These are phyloP conservation scores for Russula dissimulans DNA, from an alignment of 768 basidiomycete genomes.

Conservation along the genomic window DNA sequence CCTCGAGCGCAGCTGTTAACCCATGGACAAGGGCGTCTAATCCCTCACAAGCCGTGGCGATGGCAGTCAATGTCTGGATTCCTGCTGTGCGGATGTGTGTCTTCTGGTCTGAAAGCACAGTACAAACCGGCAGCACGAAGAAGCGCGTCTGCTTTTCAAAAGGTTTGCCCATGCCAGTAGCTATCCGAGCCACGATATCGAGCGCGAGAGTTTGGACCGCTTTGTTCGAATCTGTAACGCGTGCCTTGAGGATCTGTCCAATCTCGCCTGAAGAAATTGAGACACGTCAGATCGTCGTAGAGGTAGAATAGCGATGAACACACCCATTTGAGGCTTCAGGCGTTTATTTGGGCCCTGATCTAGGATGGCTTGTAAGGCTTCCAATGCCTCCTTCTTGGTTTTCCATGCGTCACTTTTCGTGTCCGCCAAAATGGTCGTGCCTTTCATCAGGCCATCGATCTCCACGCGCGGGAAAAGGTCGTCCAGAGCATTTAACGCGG, in stretches of 20 bases:
- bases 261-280: constrained; percentile 62
- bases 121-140: constrained; percentile 66
- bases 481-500: constrained; percentile 64
- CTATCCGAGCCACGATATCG: constrained; percentile 83
- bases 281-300: constrained; percentile 3
- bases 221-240: constrained; percentile 89
- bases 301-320: constrained; percentile 19
- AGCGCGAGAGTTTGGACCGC: constrained; percentile 85
- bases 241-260: constrained; percentile 74
- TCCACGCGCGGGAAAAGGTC: constrained; percentile 95
- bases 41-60: constrained; percentile 76
- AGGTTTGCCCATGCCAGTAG: constrained; percentile 88
- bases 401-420: constrained; percentile 95
- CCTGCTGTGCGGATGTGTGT: constrained; percentile 74
- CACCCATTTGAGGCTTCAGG: constrained; percentile 84
- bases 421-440: constrained; percentile 73
- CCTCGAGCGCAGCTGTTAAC: constrained; percentile 72
- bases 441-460: constrained; percentile 75
- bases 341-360: constrained; percentile 92
- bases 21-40: constrained; percentile 75
- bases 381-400: constrained; percentile 89
- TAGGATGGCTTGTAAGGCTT: constrained; percentile 69
- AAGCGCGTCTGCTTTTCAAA: constrained; percentile 86
- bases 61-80: constrained; percentile 67
- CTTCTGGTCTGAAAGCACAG: constrained; percentile 90